Percentiles rank a stretch among this genome's conserved stretches.
Conservation (phyloP, 2,329 filamentous ascomycete genomes). For the Penicillium sp. region DNA sequence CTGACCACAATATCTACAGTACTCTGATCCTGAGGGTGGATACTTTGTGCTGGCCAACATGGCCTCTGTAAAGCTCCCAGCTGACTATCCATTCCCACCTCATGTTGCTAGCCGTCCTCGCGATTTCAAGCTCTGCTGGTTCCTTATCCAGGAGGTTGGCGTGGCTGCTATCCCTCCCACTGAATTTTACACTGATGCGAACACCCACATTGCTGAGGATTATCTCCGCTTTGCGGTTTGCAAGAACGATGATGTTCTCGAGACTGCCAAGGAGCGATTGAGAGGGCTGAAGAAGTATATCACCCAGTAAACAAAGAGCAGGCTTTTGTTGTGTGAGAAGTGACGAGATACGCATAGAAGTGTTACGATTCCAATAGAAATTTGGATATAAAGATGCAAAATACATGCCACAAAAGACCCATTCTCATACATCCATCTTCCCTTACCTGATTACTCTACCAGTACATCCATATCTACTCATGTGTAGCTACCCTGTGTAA, state of each 20-base stretch:
- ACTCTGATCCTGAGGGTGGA: conserved; percentile 90
- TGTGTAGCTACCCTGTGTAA: not conserved
- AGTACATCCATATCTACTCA: not conserved
- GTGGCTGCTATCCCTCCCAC: conserved; percentile 95
- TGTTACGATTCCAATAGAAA: not conserved
- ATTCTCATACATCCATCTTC: not conserved
- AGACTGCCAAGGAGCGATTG: conserved; percentile 73
- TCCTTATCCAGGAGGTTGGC: conserved; percentile 92
- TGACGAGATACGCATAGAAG: not conserved
- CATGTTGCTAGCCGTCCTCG: conserved; percentile 83
- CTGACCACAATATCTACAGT: conserved; percentile 40
- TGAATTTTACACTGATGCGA: conserved; percentile 88
- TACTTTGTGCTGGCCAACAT: conserved; percentile 98
- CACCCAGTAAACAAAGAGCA: conserved; percentile 20
- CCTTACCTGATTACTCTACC: not conserved
- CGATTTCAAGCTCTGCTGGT: conserved; percentile 95
- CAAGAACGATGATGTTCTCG: conserved; percentile 84
- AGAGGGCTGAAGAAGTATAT: conserved; percentile 73
- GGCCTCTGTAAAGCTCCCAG: conserved; percentile 77
- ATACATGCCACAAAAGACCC: not conserved
- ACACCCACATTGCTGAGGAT: conserved; percentile 82
- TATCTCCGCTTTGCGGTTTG: conserved; percentile 95
- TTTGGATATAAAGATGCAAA: not conserved
- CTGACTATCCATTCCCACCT: conserved; percentile 80
- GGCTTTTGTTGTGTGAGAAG: not conserved